A percentile compares a stretch with the other conserved stretches of the same genome.
Conservation (phyloP, 2,329 filamentous ascomycete genomes). For the Fusarium sp. region DNA sequence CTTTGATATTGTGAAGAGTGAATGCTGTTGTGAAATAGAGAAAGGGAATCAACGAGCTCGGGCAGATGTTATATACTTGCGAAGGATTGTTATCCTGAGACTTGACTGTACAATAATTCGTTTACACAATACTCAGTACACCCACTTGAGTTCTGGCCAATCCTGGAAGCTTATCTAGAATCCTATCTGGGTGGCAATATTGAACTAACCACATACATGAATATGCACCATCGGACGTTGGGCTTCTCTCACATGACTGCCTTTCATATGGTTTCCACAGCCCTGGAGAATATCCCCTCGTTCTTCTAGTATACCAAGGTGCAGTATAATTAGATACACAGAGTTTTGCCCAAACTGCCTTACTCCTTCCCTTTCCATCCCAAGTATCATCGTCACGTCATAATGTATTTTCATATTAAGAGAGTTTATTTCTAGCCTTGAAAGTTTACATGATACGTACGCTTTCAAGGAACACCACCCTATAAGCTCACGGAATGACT, state of each 20-base stretch:
- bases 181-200: neutral
- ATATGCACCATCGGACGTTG: neutral
- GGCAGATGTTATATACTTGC: neutral
- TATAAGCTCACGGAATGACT: neutral
- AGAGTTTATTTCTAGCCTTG: neutral
- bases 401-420: neutral
- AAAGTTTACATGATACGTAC: neutral
- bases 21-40: neutral
- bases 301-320: too few relatives aligned
- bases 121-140: neutral
- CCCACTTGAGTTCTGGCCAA: neutral
- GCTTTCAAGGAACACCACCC: neutral
- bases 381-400: neutral
- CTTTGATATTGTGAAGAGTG: neutral
- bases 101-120: neutral
- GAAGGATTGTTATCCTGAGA: neutral
- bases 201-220: neutral
- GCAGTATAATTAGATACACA: neutral
- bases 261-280: neutral
- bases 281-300: too few relatives aligned
- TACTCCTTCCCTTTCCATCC: neutral
- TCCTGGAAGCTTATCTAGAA: neutral
- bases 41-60: neutral
- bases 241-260: neutral
- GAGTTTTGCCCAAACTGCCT: fast-evolving